Evolutionary conservation across 805 yeast genomes (phyloP).

Genomic region (Aciculoconidium aculeatum): DNA sequence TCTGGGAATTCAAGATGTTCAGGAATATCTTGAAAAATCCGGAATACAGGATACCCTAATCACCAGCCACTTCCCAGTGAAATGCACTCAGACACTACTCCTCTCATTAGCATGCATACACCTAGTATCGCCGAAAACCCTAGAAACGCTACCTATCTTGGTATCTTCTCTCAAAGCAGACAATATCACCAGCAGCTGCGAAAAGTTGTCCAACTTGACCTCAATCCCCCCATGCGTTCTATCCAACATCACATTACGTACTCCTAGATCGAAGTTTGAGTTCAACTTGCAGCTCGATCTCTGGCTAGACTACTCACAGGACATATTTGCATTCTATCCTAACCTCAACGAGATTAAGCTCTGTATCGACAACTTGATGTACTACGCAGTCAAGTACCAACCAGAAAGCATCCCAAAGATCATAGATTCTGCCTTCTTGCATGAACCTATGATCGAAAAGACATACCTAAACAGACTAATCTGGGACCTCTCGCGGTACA

Average conservation of each 20-base stretch:
- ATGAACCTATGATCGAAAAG: constrained; percentile 12
- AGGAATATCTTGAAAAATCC: neutral
- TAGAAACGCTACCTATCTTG: too few species aligned
- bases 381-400: constrained; percentile 13
- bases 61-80: too few species aligned
- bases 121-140: too few species aligned
- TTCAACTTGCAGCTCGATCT: constrained; percentile 29
- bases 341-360: constrained; percentile 14
- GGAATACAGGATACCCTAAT: too few species aligned
- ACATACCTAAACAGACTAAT: constrained; percentile 17
- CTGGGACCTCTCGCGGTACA: constrained; percentile 23
- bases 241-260: constrained; percentile 32
- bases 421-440: constrained; percentile 1
- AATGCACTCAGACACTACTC: too few species aligned
- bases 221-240: constrained; percentile 35
- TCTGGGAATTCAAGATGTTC: constrained; percentile 1
- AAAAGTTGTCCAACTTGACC: constrained; percentile 19
- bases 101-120: too few species aligned
- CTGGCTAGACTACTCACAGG: constrained; percentile 24
- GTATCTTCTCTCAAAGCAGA: constrained; percentile 28
- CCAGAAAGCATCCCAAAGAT: constrained; percentile 2
- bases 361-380: constrained; percentile 23
- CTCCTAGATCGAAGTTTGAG: constrained; percentile 29
- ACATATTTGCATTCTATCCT: constrained; percentile 17
- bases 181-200: constrained; percentile 27